Evolutionary conservation across 805 yeast genomes (phyloP), one percentile per base, ranked within the genome.

Genomic region (Wickerhamiella parazyma): DNA sequence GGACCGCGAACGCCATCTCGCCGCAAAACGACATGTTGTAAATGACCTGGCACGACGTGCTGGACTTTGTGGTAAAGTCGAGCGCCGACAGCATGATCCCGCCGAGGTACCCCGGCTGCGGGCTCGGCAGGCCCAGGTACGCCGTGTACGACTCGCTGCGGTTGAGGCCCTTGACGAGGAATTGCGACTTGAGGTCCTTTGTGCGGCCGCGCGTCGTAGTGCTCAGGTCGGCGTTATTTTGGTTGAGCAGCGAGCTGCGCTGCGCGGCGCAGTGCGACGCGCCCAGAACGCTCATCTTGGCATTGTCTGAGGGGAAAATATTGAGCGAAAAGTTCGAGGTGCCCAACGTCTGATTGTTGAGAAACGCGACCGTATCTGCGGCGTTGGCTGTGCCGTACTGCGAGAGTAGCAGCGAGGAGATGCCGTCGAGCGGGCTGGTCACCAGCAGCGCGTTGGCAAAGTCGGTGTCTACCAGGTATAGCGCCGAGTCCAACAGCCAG

Each of bases 1-100:
- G 97, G 0, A 83, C 95, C 0, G 94, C 71, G 61, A 87, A 89
- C 1, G 95, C 91, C 19, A 89, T 93, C 37, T 74, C 72, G 24
- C 68, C 60, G 60, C 98, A 89, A 55, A 86, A 86, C 2, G 73
- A 76, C 47, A 89, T 66, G 46, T 75, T 80, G 57, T 73, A 84
- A 14, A 86, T 72, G 39, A 87, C 62, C 47, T 79, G 73, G 58
- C 98, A 89, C 1, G 82, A 68, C 56, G 20, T 59, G 60, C 59
- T 60, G 1, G 84, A 75, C 33, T 72, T 69, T 47, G 69, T 55
- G n/a, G 49, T 47, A 45, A 89, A 82, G 29, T 60, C 58, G 34
- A 79, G 69, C 9, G 70, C 69, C 6, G 65, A 58, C 53, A 73
- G 82, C 0, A 82, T 67, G 3, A 75, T 69, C 5, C 93, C 93